Base-by-base conservation (phyloP, 106 monocot genomes). In the Platanthera guangdongensis region DNA sequence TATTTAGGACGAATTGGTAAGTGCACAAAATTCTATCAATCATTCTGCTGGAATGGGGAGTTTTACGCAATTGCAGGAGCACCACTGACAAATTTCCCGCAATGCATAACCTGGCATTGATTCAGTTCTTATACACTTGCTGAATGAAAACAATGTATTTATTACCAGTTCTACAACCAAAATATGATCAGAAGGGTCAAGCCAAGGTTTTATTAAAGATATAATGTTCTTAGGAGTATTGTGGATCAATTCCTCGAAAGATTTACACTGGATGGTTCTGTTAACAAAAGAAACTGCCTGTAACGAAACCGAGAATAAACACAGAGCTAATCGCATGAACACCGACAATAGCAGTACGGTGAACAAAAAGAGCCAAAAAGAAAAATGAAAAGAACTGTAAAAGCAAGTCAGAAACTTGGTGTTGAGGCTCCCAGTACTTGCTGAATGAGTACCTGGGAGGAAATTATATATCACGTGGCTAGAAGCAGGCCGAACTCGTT, bases 401-500 rank as follows among this genome's bases (percentile, higher is more conserved):
- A 8, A 45, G 9, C 46, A 48, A 10, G 15, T 9, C 72, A 72
- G 49, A 7, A 72, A 22, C 72, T 50, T 48, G 72, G n/a, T 72
- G 50, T 21, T 72, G 72, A 51, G 51, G 22, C 51, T 18, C 30
- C 16, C 52, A 55, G 14, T 51, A 74, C 55, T 74, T 13, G 45
- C 74, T 39, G 48, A 55, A 21, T 65, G 18, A 47, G 50, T 12
- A 8, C 68, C 68, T 45, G 39, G 45, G 71, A 18, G 5, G 57
- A 48, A 45, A 79, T 74, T 79, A 74, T 78, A 78, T 49, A 80
- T 76, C 51, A 68, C 48, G 51, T 60, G 45, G 51, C 83, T 75
- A 89, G 54, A 89, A 84, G n/a, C 51, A 21, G 19, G 83, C 79
- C 6, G 89, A 89, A 52, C 82, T 86, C 39, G 83, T 80, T 57